These are phyloP conservation scores for Penicillium sp. DNA, from an alignment of 2,329 filamentous ascomycete genomes.

Conservation along the genomic window DNA sequence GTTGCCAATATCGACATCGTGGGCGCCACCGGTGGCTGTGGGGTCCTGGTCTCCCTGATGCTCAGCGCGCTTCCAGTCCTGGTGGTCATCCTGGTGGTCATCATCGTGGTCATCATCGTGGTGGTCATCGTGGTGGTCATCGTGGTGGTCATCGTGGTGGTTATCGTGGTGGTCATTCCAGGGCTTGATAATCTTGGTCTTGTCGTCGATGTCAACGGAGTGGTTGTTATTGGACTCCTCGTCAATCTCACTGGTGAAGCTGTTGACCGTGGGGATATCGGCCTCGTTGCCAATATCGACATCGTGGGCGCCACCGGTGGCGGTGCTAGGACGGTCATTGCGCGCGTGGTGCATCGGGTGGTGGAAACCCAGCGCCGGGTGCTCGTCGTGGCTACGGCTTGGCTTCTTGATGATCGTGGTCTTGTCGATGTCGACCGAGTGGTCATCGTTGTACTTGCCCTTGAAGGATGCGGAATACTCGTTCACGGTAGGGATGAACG, in stretches of 20 bases:
- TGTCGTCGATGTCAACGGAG: conserved; percentile 4
- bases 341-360: neutral
- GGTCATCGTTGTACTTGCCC: conserved; percentile 15
- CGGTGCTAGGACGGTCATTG: neutral
- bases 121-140: too few relatives aligned
- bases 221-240: conserved; percentile 18
- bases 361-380: neutral
- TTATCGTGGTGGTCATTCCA: too few relatives aligned
- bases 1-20: conserved; percentile 20
- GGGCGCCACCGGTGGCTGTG: too few relatives aligned
- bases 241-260: conserved; percentile 13
- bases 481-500: neutral
- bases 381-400: neutral
- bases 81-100: neutral
- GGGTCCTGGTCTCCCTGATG: too few relatives aligned
- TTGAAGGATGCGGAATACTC: neutral
- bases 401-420: neutral
- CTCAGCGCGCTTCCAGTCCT: too few relatives aligned
- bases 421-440: conserved; percentile 9
- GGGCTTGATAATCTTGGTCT: neutral
- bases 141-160: too few relatives aligned
- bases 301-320: neutral
- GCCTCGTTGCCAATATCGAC: conserved; percentile 26
- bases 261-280: conserved; percentile 14
- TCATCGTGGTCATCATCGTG: neutral